Evolutionary conservation across 257 asterid genomes (phyloP), one percentile per base, ranked within the genome.

Genomic region (Solanum okadae): DNA sequence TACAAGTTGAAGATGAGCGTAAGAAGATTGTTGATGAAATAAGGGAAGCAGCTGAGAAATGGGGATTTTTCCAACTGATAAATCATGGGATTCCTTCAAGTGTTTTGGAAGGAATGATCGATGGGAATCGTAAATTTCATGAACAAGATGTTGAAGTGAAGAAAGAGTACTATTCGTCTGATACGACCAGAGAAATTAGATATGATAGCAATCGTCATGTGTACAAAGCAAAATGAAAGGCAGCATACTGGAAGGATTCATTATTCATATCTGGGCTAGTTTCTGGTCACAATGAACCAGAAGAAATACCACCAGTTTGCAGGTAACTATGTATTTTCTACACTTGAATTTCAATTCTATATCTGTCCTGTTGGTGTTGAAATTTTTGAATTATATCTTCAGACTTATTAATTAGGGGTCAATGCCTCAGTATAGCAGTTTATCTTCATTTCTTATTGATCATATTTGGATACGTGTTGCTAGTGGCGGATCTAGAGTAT

Each of bases 171-270:
- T 40, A 40, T 40, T 40, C 44, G 44, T 40, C 44, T 40, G 44
- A 40, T 40, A 13, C 0, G 4, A 22, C 12, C 44, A 90, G 82
- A 61, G 89, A 76, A 90, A 96, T 95, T 61, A 93, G 89, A 75
- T 95, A 88, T 78, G 88, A 78, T 1, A 96, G 96, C 89, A 94
- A 92, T 44, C 83, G 93, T 76, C 98, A 94, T 71, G 67, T 92
- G 42, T 93, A 89, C 31, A 86, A 87, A 2, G 88, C 97, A 33
- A 72, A 71, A 27, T 22, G 35, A 1, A 85, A 88, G 13, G 86
- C 94, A 23, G 96, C 96, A 8, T 91, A 89, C 87, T 96, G 98
- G 98, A 94, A 93, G 84, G 98, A 96, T 71, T 89, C 96, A 7
- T 86, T 95, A 91, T 88, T 92, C 4, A 79, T 96, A 35, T 90